phyloP scores from a whole-genome alignment of 2,329 filamentous ascomycete genomes.

The Cordyceps militaris region DNA sequence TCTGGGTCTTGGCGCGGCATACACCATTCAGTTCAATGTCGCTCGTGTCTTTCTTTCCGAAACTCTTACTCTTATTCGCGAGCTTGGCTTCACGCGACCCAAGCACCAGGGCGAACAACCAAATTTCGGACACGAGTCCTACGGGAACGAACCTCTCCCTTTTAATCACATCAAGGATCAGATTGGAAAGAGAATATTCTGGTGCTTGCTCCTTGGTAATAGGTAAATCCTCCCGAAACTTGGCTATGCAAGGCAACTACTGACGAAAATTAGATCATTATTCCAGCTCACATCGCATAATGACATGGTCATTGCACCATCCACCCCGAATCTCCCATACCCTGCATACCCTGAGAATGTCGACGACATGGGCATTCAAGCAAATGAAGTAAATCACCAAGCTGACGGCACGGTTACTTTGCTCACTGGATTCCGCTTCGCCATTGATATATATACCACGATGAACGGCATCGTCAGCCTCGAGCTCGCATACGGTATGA shows the following conservation, averaged over 20 bases:
- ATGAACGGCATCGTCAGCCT: slow-evolving; percentile 74
- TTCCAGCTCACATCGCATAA: slow-evolving; percentile 65
- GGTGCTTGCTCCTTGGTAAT: slow-evolving; percentile 70
- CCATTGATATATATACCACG: slow-evolving; percentile 69
- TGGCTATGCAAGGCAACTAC: background rate
- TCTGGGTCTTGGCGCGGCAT: slow-evolving; percentile 57
- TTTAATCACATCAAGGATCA: slow-evolving; percentile 68
- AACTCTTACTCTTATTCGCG: slow-evolving; percentile 59
- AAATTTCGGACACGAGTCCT: slow-evolving; percentile 34
- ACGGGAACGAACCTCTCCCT: slow-evolving; percentile 34
- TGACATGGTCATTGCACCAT: slow-evolving; percentile 68
- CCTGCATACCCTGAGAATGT: slow-evolving; percentile 75
- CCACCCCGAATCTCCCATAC: slow-evolving; percentile 67
- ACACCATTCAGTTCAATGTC: slow-evolving; percentile 61
- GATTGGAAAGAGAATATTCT: slow-evolving; percentile 73
- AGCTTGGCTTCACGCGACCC: slow-evolving; percentile 57
- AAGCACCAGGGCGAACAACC: slow-evolving; percentile 34
- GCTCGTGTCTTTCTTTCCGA: slow-evolving; percentile 67
- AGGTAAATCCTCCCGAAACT: slow-evolving; percentile 38
- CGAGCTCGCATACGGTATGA: slow-evolving; percentile 75
- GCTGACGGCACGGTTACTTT: slow-evolving; percentile 61
- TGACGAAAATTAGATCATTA: slow-evolving; percentile 50
- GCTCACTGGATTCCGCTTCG: slow-evolving; percentile 74
- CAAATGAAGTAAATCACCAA: slow-evolving; percentile 63
- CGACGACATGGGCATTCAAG: slow-evolving; percentile 74